Conservation (phyloP, 2,329 filamentous ascomycete genomes). For the Zelopaecilomyces penicillatus region DNA sequence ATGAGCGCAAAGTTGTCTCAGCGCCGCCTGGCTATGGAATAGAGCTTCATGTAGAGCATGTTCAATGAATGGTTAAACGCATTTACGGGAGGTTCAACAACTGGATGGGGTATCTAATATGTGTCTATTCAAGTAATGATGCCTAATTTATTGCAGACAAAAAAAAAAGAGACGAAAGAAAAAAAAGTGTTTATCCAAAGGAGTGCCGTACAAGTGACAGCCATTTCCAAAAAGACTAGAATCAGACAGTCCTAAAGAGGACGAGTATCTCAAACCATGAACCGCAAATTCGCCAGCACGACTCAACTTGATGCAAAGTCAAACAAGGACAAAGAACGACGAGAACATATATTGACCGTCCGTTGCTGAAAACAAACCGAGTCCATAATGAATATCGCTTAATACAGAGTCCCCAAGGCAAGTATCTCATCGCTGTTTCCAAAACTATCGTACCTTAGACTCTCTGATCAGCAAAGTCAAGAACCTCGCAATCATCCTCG, state of each 20-base stretch:
- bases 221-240: slow-evolving; percentile 18
- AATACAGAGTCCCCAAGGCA: slow-evolving; percentile 1
- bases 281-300: slow-evolving; percentile 5
- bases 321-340: slow-evolving; percentile 3
- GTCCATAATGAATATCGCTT: slow-evolving; percentile 1
- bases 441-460: slow-evolving; percentile 34
- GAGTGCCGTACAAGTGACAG: slow-evolving; percentile 14
- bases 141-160: slow-evolving; percentile 11
- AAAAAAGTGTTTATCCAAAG: slow-evolving; percentile 16
- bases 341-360: slow-evolving; percentile 3
- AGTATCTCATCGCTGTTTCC: not conserved
- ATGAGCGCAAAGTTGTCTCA: too few species aligned
- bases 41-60: too few species aligned
- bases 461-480: slow-evolving; percentile 73
- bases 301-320: slow-evolving; percentile 7
- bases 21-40: too few species aligned
- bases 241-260: slow-evolving; percentile 17
- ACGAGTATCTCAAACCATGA: slow-evolving; percentile 4
- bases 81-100: not conserved
- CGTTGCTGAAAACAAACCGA: slow-evolving; percentile 14
- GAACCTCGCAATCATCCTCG: slow-evolving; percentile 84
- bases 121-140: slow-evolving; percentile 24
- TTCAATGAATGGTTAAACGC: too few species aligned
- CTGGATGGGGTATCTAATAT: slow-evolving; percentile 25
- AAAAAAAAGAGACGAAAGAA: slow-evolving; percentile 7